Base-by-base conservation (phyloP, 1,139 yeast genomes). In the Candida glucosophila region DNA sequence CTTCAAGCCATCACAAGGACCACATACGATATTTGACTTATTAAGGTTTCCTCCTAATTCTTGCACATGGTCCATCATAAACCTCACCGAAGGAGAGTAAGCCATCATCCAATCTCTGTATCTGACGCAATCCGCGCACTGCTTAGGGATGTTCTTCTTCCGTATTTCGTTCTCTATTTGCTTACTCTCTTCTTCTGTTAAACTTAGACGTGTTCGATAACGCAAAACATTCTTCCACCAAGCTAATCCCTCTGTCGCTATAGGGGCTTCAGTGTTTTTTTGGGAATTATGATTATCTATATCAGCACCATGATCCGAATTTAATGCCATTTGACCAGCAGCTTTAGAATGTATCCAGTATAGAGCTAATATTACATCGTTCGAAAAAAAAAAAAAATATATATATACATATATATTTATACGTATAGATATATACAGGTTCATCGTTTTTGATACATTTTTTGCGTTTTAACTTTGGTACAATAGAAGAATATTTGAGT, bases 31-130 rank as follows among this genome's bases (percentile, higher is more conserved):
- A 41, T 81, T 74, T 7, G 49, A 41, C 13, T 40, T 38, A 16
- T 39, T 36, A 4, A 51, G 27, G 32, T 68, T 69, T 0, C 78
- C 80, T 5, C 85, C 82, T 17, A 79, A 59, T 36, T 81, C 77
- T 24, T 69, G 65, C 26, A 90, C 76, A 47, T 88, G 90, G 31
- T 85, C 88, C 44, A 78, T 60, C 95, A 90, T 80, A 52, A 90
- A 90, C 20, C 73, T 60, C 16, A 90, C 95, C 4, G 83, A 73
- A 3, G 99, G 98, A 1, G 92, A 77, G 49, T 77, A 82, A 23
- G 62, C 57, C 34, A 88, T 45, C 55, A 83, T 73, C 86, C 93
- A 86, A 40, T 79, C 79, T 36, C 83, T 65, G 47, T 77, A 71
- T 37, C 76, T 78, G 30, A 75, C 69, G 53, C 97, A 88, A 28